Conservation (phyloP, 2,329 filamentous ascomycete genomes). For the Hypoxylon sp. region DNA sequence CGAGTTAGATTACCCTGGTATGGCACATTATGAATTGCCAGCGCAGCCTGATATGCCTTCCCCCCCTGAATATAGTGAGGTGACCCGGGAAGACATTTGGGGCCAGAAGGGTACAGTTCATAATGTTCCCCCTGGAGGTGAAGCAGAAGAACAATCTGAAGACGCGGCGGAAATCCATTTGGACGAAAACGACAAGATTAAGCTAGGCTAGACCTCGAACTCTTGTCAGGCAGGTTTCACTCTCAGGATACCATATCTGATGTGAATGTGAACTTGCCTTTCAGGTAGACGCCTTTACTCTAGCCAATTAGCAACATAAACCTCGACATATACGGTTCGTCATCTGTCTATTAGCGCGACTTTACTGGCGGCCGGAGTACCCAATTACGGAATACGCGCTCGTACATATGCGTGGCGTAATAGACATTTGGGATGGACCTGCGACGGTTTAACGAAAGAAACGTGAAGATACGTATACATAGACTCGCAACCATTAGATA, state of each 20-base stretch:
- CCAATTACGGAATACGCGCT: slow-evolving; percentile 6
- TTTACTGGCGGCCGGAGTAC: not conserved
- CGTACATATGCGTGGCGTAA: slow-evolving; percentile 1
- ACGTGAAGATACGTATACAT: slow-evolving; percentile 19
- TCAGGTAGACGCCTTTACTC: not conserved
- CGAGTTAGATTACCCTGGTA: slow-evolving; percentile 49
- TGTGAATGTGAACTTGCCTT: not conserved
- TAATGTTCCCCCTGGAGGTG: slow-evolving; percentile 56
- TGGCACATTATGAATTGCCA: slow-evolving; percentile 49
- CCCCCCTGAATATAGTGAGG: slow-evolving; percentile 35
- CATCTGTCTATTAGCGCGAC: not conserved
- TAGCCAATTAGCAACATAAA: not conserved
- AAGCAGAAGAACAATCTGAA: slow-evolving; percentile 57
- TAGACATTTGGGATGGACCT: slow-evolving; percentile 1
- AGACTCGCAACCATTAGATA: slow-evolving; percentile 13
- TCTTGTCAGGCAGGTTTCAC: not conserved
- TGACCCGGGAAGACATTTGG: slow-evolving; percentile 53
- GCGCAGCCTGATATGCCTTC: slow-evolving; percentile 39
- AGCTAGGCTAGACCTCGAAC: slow-evolving; percentile 35
- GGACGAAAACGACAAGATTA: slow-evolving; percentile 57
- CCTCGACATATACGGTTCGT: not conserved
- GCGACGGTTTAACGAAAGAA: slow-evolving; percentile 14
- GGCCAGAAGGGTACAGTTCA: slow-evolving; percentile 56
- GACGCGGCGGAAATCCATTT: slow-evolving; percentile 66
- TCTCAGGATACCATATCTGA: not conserved